Conservation (phyloP, 2,329 filamentous ascomycete genomes). For the Arthrobotrys musiformis region DNA sequence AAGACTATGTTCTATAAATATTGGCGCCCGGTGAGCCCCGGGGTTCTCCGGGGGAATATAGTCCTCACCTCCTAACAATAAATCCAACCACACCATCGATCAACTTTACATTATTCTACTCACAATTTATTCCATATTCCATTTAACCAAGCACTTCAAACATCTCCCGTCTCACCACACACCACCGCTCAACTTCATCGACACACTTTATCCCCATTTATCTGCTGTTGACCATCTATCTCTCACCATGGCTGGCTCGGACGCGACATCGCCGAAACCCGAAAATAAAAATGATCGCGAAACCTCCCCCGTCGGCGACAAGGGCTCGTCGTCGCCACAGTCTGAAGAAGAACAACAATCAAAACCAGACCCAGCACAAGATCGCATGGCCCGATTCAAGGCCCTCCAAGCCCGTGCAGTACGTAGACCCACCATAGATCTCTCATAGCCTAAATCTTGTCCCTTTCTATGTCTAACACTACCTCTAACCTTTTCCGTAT, state of each 20-base stretch:
- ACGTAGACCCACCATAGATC: slow-evolving; percentile 58
- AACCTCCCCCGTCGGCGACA: slow-evolving; percentile 27
- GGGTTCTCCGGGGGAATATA: not conserved
- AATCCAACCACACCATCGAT: not conserved
- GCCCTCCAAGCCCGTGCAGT: slow-evolving; percentile 81
- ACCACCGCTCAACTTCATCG: not conserved
- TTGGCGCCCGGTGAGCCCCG: not conserved
- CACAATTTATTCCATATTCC: not conserved
- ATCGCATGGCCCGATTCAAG: slow-evolving; percentile 84
- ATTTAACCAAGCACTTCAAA: slow-evolving; percentile 10
- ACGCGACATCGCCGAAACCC: slow-evolving; percentile 54
- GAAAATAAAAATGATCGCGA: slow-evolving; percentile 42
- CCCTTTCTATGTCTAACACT: slow-evolving; percentile 37
- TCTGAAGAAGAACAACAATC: slow-evolving; percentile 7
- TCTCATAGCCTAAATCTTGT: slow-evolving; percentile 23
- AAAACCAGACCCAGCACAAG: slow-evolving; percentile 64
- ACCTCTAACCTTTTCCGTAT: slow-evolving; percentile 27
- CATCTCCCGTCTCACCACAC: slow-evolving; percentile 20
- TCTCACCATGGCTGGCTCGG: slow-evolving; percentile 49
- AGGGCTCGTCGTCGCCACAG: slow-evolving; percentile 48
- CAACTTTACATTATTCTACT: not conserved
- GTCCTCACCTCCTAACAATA: slow-evolving; percentile 13
- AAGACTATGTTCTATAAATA: not conserved
- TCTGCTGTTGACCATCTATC: not conserved
- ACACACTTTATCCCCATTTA: not conserved